Evolutionary conservation across 225 moss, liverwort and hornwort species (phyloP).

Genomic region (Marchantia paleacea): DNA sequence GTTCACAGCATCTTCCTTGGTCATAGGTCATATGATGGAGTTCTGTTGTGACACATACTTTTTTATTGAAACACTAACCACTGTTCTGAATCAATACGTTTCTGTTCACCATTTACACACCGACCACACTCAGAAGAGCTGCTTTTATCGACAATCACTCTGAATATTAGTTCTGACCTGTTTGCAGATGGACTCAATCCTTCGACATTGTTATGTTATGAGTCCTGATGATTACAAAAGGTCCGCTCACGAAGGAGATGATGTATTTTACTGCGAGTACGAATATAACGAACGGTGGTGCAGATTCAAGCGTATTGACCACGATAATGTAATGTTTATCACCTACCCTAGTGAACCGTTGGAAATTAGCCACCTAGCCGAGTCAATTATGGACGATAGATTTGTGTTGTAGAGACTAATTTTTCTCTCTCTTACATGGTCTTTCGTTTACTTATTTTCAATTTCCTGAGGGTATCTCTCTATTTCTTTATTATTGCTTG

Average conservation of each 20-base stretch:
- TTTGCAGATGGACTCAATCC: slow-evolving; percentile 67
- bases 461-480: background rate
- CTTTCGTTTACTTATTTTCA: no score
- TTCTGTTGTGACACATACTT: no score
- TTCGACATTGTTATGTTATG: slow-evolving; percentile 85
- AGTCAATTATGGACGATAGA: background rate
- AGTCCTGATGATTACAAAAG: slow-evolving; percentile 61
- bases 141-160: background rate
- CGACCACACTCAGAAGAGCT: background rate
- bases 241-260: slow-evolving; percentile 76
- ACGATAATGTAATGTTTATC: slow-evolving; percentile 62
- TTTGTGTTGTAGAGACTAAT: background rate
- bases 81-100: no score
- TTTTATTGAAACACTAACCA: no score
- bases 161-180: background rate
- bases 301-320: slow-evolving; percentile 87
- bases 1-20: background rate
- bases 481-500: background rate
- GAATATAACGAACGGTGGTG: slow-evolving; percentile 81
- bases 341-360: background rate
- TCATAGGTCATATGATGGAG: background rate
- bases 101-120: background rate
- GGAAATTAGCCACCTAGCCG: background rate
- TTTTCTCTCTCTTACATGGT: background rate
- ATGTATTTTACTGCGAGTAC: slow-evolving; percentile 87